These are phyloP conservation scores for Penicillium italicum DNA, from an alignment of 2,329 filamentous ascomycete genomes.

Conservation along the genomic window DNA sequence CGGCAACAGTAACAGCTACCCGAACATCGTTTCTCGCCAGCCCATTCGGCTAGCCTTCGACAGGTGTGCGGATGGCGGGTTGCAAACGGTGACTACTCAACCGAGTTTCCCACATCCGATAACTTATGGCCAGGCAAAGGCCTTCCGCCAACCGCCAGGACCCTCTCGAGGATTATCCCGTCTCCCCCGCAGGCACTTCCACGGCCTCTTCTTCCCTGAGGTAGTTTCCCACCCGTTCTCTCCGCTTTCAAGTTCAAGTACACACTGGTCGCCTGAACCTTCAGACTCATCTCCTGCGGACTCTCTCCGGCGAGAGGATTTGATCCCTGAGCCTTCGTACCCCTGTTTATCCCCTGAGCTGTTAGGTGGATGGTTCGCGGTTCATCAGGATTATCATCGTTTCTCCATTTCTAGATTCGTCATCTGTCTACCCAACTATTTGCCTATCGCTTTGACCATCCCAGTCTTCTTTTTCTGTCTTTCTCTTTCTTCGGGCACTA, in stretches of 20 bases:
- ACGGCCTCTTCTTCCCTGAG: slow-evolving; percentile 33
- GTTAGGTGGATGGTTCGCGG: not conserved
- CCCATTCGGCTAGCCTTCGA: slow-evolving; percentile 17
- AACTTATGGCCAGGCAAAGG: slow-evolving; percentile 49
- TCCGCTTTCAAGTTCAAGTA: slow-evolving; percentile 3
- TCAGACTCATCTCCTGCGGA: not conserved
- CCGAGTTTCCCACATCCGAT: slow-evolving; percentile 32
- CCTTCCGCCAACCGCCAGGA: slow-evolving; percentile 44
- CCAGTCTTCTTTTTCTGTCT: slow-evolving; percentile 4
- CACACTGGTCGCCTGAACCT: not conserved
- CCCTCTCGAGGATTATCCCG: slow-evolving; percentile 41
- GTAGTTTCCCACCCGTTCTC: slow-evolving; percentile 32
- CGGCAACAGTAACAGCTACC: slow-evolving; percentile 1
- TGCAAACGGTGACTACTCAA: slow-evolving; percentile 35
- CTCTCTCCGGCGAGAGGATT: not conserved
- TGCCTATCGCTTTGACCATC: slow-evolving; percentile 6
- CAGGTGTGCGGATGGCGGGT: slow-evolving; percentile 42
- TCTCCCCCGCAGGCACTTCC: slow-evolving; percentile 29
- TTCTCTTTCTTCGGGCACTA: slow-evolving; percentile 5
- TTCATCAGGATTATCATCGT: not conserved
- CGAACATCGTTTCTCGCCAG: slow-evolving; percentile 4
- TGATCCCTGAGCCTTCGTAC: not conserved
- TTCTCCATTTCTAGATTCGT: slow-evolving; percentile 2
- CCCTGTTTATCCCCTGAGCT: not conserved
- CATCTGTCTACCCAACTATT: slow-evolving; percentile 10